Evolutionary conservation across 352 stramenopile genomes (phyloP).

Genomic region (Aphanomyces astaci): DNA sequence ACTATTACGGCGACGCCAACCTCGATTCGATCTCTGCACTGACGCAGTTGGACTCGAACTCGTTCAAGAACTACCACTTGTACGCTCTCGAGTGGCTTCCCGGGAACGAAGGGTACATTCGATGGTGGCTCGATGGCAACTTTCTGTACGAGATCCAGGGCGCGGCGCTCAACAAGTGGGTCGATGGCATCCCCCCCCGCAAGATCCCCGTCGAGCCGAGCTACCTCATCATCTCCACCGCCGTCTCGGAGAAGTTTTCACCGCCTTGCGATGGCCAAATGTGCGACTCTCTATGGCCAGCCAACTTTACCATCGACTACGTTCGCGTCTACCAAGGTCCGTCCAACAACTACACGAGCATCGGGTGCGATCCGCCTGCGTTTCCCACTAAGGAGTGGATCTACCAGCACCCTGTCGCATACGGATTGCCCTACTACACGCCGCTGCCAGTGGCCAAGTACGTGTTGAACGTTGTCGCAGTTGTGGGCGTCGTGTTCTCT

Average conservation of each 20-base stretch:
- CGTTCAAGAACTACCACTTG: conserved; percentile 90
- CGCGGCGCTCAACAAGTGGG: conserved; percentile 74
- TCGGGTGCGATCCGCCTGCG: conserved; percentile 87
- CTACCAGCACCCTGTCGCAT: conserved; percentile 76
- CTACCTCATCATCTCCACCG: conserved; percentile 97
- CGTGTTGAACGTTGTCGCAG: conserved; percentile 53
- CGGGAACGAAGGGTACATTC: conserved; percentile 85
- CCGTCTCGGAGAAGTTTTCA: conserved; percentile 93
- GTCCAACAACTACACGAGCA: conserved; percentile 83
- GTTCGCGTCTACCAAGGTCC: conserved; percentile 92
- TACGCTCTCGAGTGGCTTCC: conserved; percentile 95
- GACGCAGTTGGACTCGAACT: conserved; percentile 83
- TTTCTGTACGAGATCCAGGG: conserved; percentile 92
- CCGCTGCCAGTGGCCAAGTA: conserved; percentile 43
- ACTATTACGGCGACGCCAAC: conserved; percentile 92
- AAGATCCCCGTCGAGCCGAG: conserved; percentile 93
- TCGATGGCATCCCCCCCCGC: conserved; percentile 50
- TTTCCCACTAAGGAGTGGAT: conserved; percentile 91
- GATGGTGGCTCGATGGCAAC: conserved; percentile 90
- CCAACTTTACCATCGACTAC: conserved; percentile 93
- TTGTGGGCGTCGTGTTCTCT: conserved; percentile 27
- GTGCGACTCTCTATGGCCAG: conserved; percentile 88
- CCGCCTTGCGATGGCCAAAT: conserved; percentile 87
- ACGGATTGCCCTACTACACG: conserved; percentile 77
- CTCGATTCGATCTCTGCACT: conserved; percentile 93